Evolutionary conservation across 2,329 filamentous ascomycete species (phyloP), one percentile per base, ranked within the genome.

Genomic region (Spiromastix sp.): DNA sequence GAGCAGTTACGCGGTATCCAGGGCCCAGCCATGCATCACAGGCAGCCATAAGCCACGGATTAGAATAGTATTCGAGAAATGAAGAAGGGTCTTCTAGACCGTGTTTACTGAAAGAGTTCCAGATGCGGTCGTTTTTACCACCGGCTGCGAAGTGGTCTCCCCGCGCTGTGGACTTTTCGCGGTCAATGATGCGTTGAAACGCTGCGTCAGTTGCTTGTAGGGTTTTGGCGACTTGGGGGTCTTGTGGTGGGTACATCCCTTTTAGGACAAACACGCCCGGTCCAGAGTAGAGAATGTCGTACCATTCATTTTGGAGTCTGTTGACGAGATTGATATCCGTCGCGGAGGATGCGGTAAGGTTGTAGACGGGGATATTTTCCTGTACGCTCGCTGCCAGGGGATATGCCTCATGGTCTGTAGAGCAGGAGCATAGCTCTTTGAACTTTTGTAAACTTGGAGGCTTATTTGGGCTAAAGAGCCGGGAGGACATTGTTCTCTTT

Each of bases 41-140:
- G 16, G 77, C 64, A 5, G 67, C 49, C 0, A 59, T 54, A 2
- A 79, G 63, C 60, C 70, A 76, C 0, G 72, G 72, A 43, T 79
- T 79, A 4, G 70, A 63, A 52, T 74, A 78, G 60, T 79, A 79
- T 5, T 50, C 40, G 0, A 71, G 41, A 46, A 79, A 79, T 0
- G 67, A 71, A 0, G 48, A 28, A 0, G 74, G 67, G 41, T 75
- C 65, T 18, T 56, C 48, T 2, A 70, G 50, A 13, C 64, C 69
- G 46, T 79, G 75, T 48, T 79, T 80, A 42, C 67, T 67, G 53
- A 79, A 74, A 0, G 74, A 74, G 56, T 79, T 79, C 74, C 74
- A 80, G 56, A 79, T 77, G 7, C 76, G 66, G 36, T 70, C 63
- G 48, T 79, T 79, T 16, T 64, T 63, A 15, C 69, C 68, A 2